Evolutionary conservation across 2,329 filamentous ascomycete species (phyloP).

Genomic region (Endoconidiophora polonica): DNA sequence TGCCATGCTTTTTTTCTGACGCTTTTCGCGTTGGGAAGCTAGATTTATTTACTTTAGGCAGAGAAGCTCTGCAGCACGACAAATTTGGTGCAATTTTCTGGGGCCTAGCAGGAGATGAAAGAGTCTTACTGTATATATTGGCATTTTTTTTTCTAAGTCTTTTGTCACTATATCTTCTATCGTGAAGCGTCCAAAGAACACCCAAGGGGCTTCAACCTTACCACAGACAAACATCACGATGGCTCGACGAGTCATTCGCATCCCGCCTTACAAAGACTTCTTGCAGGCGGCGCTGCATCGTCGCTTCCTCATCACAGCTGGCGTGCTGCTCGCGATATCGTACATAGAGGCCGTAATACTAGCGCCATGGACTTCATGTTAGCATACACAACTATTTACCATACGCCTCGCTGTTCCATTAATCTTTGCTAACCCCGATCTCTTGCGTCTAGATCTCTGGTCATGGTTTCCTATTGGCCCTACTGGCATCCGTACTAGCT

Average conservation of each 20-base stretch:
- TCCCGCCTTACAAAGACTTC: constrained; percentile 65
- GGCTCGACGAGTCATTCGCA: constrained; percentile 23
- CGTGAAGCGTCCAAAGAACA: not conserved
- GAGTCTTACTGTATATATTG: not conserved
- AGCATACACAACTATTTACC: constrained; percentile 18
- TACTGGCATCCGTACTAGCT: constrained; percentile 54
- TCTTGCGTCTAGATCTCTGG: constrained; percentile 52
- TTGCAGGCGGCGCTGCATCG: constrained; percentile 76
- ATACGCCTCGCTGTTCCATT: not conserved
- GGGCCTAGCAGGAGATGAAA: too few species aligned
- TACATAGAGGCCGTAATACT: constrained; percentile 58
- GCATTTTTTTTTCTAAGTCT: not conserved
- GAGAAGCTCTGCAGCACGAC: not conserved
- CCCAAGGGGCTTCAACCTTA: not conserved
- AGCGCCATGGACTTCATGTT: constrained; percentile 52
- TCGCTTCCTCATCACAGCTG: constrained; percentile 65
- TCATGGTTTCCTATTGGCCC: constrained; percentile 68
- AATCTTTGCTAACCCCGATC: constrained; percentile 2
- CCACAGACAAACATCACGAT: not conserved
- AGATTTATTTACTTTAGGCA: constrained; percentile 11
- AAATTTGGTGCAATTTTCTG: not conserved
- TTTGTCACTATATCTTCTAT: not conserved
- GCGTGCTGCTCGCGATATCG: constrained; percentile 51
- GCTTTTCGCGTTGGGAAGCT: constrained; percentile 9
- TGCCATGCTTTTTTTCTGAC: constrained; percentile 6